These are phyloP conservation scores for Penicillium turbatum DNA, from an alignment of 495 filamentous ascomycete genomes.

Conservation along the genomic window DNA sequence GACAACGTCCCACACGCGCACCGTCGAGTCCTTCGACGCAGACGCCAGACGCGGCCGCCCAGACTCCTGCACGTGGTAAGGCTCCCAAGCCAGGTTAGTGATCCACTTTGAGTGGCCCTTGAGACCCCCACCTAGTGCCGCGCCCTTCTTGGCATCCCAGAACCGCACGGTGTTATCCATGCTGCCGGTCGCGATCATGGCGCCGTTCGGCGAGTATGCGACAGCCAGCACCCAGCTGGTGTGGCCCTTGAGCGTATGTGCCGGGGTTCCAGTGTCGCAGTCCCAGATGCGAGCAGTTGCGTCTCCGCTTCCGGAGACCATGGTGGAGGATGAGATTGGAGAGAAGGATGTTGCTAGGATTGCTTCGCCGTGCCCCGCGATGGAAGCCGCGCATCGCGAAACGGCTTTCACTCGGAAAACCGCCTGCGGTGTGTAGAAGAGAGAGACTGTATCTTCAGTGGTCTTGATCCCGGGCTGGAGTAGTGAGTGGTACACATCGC, in stretches of 20 bases:
- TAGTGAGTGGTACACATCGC: constrained; percentile 71
- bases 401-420: constrained; percentile 93
- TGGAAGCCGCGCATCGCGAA: constrained; percentile 80
- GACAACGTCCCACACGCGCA: constrained; percentile 83
- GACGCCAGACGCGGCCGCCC: constrained; percentile 79
- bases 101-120: constrained; percentile 94
- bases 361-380: constrained; percentile 86
- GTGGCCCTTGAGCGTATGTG: constrained; percentile 87
- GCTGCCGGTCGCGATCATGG: constrained; percentile 80
- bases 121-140: constrained; percentile 66
- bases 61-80: constrained; percentile 76
- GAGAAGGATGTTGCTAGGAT: constrained; percentile 90
- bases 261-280: constrained; percentile 87
- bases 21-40: constrained; percentile 84
- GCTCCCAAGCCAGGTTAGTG: constrained; percentile 85
- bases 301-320: constrained; percentile 90
- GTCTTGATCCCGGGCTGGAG: constrained; percentile 59
- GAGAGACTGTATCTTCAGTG: constrained; percentile 69
- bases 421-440: constrained; percentile 85
- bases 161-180: constrained; percentile 90
- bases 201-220: constrained; percentile 78
- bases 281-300: constrained; percentile 93
- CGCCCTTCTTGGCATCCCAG: constrained; percentile 84
- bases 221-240: constrained; percentile 89
- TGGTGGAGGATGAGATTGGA: constrained; percentile 68